A percentile compares a stretch with the other conserved stretches of the same genome.
phyloP scores from a whole-genome alignment of 176 grass and related monocot species.

The Bolboschoenus planiculmis region DNA sequence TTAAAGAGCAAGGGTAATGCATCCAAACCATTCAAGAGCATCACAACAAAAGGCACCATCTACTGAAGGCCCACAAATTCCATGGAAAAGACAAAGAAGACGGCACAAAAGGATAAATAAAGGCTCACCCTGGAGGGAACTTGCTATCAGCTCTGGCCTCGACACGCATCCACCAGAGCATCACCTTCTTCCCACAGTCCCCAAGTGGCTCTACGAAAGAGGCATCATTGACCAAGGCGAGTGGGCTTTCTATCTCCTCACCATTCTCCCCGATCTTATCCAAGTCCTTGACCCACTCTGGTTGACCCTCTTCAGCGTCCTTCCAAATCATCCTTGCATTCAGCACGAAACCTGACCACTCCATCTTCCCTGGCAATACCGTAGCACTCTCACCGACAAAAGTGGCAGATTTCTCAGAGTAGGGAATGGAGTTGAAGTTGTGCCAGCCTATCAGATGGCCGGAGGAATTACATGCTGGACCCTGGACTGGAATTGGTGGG shows the following conservation, averaged over 20 bases:
- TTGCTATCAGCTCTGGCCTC: slow-evolving; percentile 93
- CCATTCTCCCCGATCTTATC: slow-evolving; percentile 78
- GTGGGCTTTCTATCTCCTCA: slow-evolving; percentile 72
- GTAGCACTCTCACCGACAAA: slow-evolving; percentile 56
- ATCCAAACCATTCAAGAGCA: not conserved
- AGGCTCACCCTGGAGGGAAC: slow-evolving; percentile 62
- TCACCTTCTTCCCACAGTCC: slow-evolving; percentile 82
- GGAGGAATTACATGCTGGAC: slow-evolving; percentile 80
- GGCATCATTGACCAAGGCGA: slow-evolving; percentile 67
- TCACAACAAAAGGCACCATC: not conserved
- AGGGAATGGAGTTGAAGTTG: slow-evolving; percentile 62
- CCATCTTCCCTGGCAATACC: slow-evolving; percentile 57
- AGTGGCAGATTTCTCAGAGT: slow-evolving; percentile 45
- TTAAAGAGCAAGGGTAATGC: not conserved
- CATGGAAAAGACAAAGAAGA: not conserved
- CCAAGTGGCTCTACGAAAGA: slow-evolving; percentile 82
- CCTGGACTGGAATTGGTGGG: slow-evolving; percentile 70
- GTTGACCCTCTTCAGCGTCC: slow-evolving; percentile 61
- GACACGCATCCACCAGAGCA: slow-evolving; percentile 93
- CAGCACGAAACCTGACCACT: slow-evolving; percentile 90
- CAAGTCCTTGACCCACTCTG: slow-evolving; percentile 92
- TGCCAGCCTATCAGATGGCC: slow-evolving; percentile 77
- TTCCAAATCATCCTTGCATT: slow-evolving; percentile 93
- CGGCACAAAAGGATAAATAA: not conserved
- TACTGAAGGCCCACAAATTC: not conserved